Percentiles rank a stretch among this genome's conserved stretches.
phyloP scores from a whole-genome alignment of 2,329 filamentous ascomycete genomes.

The Xylaria sp. region DNA sequence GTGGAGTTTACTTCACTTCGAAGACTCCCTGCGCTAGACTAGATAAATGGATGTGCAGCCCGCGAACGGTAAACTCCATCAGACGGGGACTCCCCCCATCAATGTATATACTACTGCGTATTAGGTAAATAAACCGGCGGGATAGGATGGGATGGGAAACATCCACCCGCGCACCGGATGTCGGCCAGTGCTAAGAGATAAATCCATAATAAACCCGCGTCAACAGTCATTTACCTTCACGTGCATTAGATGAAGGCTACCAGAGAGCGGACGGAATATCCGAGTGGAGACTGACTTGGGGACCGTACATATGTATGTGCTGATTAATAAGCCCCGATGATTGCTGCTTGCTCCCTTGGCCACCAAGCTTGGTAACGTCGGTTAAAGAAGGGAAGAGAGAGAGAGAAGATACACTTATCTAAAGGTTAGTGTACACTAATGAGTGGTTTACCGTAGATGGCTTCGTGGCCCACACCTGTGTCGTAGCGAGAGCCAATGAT shows the following conservation, averaged over 20 bases:
- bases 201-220: background rate
- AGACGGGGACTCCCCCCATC: background rate
- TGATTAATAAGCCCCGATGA: background rate
- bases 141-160: background rate
- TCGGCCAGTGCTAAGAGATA: background rate
- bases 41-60: background rate
- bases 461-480: constrained; percentile 4
- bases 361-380: background rate
- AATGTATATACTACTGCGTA: background rate
- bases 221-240: no score
- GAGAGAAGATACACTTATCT: no score
- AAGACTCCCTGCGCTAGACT: no score
- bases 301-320: no score
- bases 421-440: no score
- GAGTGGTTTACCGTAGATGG: background rate
- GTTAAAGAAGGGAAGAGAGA: no score
- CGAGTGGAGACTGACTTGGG: background rate
- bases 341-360: background rate
- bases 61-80: background rate
- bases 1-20: background rate
- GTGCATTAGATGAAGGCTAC: background rate
- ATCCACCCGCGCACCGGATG: background rate
- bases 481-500: constrained; percentile 24
- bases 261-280: background rate
- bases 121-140: background rate